Evolutionary conservation across 441 rosid species (phyloP).

Genomic region (Oxalis stricta): DNA sequence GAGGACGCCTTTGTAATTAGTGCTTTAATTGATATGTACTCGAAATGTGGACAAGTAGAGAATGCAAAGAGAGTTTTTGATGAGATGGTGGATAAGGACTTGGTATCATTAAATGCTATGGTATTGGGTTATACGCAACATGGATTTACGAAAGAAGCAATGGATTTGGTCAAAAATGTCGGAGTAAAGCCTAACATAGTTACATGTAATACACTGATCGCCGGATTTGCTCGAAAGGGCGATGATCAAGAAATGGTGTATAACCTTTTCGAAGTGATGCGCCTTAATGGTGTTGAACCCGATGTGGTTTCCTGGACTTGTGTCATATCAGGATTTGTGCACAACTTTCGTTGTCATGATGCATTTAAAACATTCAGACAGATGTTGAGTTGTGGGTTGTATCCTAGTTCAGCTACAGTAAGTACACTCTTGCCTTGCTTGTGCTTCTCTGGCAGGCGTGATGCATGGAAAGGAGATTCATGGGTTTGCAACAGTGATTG

Average conservation of each 20-base stretch:
- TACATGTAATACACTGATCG: constrained; percentile 57
- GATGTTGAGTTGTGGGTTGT: constrained; percentile 40
- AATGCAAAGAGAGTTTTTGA: constrained; percentile 36
- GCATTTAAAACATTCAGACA: constrained; percentile 44
- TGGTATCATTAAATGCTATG: constrained; percentile 59
- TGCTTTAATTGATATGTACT: constrained; percentile 69
- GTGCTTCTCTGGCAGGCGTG: constrained; percentile 29
- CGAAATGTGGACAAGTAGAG: constrained; percentile 38
- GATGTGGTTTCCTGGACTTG: constrained; percentile 81
- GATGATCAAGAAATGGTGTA: constrained; percentile 30
- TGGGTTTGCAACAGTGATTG: constrained; percentile 41
- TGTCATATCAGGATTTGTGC: constrained; percentile 60
- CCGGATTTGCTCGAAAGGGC: constrained; percentile 53
- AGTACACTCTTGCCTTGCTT: constrained; percentile 64
- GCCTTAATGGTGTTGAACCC: constrained; percentile 30
- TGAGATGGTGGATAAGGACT: constrained; percentile 35
- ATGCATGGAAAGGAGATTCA: constrained; percentile 61
- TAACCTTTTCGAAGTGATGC: constrained; percentile 39
- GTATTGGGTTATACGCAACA: constrained; percentile 50
- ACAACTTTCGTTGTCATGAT: constrained; percentile 30
- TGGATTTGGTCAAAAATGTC: constrained; percentile 25
- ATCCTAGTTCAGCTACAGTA: constrained; percentile 53
- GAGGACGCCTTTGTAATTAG: constrained; percentile 44
- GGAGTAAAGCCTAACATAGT: constrained; percentile 43
- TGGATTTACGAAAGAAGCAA: constrained; percentile 34